A percentile compares a stretch with the other conserved stretches of the same genome.
phyloP scores from a whole-genome alignment of 2,329 filamentous ascomycete species.

The Penicillium sp. region DNA sequence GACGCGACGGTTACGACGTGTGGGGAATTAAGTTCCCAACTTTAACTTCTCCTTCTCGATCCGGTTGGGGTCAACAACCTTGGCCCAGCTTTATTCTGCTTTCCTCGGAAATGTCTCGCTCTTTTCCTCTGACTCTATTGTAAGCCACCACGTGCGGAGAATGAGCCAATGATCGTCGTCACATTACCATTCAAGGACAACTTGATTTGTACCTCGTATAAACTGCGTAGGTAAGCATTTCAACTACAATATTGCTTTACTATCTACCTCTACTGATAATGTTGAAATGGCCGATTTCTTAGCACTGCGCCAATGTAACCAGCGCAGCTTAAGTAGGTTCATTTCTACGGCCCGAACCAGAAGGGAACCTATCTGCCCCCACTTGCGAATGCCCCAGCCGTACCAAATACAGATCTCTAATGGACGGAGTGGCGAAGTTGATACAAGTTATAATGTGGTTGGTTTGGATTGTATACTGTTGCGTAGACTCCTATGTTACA shows the following conservation, averaged over 20 bases:
- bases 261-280: no score
- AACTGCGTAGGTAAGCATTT: no score
- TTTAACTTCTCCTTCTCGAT: not conserved
- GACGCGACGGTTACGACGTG: constrained; percentile 12
- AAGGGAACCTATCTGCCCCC: not conserved
- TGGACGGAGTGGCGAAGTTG: no score
- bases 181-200: no score
- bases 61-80: not conserved
- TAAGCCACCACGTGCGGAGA: not conserved
- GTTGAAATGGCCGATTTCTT: no score
- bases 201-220: no score
- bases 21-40: constrained; percentile 5
- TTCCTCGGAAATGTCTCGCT: not conserved
- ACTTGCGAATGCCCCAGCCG: not conserved
- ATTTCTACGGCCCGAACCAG: no score
- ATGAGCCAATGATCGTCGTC: no score
- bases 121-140: not conserved
- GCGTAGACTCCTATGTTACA: not conserved
- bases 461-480: not conserved
- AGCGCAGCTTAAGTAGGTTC: no score
- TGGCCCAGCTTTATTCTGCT: not conserved
- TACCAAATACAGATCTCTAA: not conserved
- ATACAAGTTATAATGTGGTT: no score
- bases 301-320: no score
- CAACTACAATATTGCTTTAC: no score